Percentiles rank a stretch among this genome's conserved stretches.
Conservation (phyloP, 345 rosid genomes). For the Salix arbutifolia region DNA sequence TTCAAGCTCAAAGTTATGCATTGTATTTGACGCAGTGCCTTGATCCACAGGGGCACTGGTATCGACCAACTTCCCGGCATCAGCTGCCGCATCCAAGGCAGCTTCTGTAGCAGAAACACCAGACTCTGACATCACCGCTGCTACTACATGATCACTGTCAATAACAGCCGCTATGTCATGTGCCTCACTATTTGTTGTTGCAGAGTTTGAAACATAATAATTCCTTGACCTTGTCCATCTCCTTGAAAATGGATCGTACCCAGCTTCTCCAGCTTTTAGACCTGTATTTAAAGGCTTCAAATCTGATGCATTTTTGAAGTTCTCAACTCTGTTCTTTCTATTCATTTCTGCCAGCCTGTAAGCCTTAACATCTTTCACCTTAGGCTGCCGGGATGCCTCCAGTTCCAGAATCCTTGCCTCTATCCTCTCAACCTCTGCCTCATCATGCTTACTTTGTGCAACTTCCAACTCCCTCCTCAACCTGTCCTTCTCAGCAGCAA, state of each 20-base stretch:
- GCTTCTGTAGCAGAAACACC: slow-evolving; percentile 70
- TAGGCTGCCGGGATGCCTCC: slow-evolving; percentile 67
- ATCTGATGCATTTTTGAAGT: slow-evolving; percentile 89
- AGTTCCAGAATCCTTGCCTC: slow-evolving; percentile 65
- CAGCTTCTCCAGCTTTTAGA: slow-evolving; percentile 95
- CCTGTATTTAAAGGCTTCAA: slow-evolving; percentile 46
- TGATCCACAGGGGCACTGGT: slow-evolving; percentile 84
- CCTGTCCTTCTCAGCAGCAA: slow-evolving; percentile 97
- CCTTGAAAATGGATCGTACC: slow-evolving; percentile 97
- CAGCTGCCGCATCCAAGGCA: slow-evolving; percentile 94
- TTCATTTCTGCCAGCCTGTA: slow-evolving; percentile 92
- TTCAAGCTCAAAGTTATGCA: slow-evolving; percentile 79
- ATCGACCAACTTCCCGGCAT: slow-evolving; percentile 88
- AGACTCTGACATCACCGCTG: slow-evolving; percentile 23
- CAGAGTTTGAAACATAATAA: slow-evolving; percentile 63
- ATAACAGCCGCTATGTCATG: slow-evolving; percentile 25
- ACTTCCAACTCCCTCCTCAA: slow-evolving; percentile 78
- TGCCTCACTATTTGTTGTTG: slow-evolving; percentile 26
- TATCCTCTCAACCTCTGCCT: slow-evolving; percentile 73
- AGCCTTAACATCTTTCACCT: slow-evolving; percentile 70
- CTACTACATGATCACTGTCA: slow-evolving; percentile 24
- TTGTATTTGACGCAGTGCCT: slow-evolving; percentile 68
- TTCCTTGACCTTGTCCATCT: slow-evolving; percentile 97
- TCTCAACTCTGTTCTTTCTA: slow-evolving; percentile 87
- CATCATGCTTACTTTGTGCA: slow-evolving; percentile 69